Evolutionary conservation across 2,329 filamentous ascomycete genomes (phyloP).

Genomic region (Sclerotinia glacialis): DNA sequence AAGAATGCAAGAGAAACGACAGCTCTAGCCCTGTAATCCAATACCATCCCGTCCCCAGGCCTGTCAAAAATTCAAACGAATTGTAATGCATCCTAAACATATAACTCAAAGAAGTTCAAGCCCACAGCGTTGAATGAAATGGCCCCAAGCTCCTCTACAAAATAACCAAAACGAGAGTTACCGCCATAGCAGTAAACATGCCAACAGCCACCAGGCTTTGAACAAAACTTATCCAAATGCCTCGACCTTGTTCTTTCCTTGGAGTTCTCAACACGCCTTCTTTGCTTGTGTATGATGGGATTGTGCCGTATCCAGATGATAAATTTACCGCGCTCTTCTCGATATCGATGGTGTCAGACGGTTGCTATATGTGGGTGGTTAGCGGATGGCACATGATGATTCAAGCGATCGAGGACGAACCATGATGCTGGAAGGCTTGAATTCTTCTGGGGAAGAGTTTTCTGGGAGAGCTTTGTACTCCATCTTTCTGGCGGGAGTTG

Average conservation of each 20-base stretch:
- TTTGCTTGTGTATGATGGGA: slow-evolving; percentile 8
- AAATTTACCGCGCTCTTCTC: slow-evolving; percentile 5
- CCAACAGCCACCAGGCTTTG: slow-evolving; percentile 20
- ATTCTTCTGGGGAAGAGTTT: slow-evolving; percentile 1
- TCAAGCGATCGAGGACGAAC: background rate
- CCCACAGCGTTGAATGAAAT: background rate
- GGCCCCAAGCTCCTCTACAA: background rate
- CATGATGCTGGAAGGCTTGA: slow-evolving; percentile 5
- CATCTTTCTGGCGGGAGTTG: background rate
- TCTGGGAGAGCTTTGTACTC: slow-evolving; percentile 17
- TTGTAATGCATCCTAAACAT: background rate
- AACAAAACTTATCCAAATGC: slow-evolving; percentile 16
- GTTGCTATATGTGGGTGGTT: background rate
- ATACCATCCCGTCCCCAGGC: background rate
- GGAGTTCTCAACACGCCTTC: background rate
- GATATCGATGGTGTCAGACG: slow-evolving; percentile 14
- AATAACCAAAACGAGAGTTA: slow-evolving; percentile 9
- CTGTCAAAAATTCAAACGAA: background rate
- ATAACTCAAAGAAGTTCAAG: background rate
- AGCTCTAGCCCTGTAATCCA: background rate
- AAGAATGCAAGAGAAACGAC: background rate
- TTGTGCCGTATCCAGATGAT: slow-evolving; percentile 13
- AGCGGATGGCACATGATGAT: background rate
- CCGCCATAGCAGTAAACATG: slow-evolving; percentile 16
- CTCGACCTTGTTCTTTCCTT: slow-evolving; percentile 1